Conservation (phyloP, 2,329 filamentous ascomycete genomes). For the Gnomoniopsis sp. region DNA sequence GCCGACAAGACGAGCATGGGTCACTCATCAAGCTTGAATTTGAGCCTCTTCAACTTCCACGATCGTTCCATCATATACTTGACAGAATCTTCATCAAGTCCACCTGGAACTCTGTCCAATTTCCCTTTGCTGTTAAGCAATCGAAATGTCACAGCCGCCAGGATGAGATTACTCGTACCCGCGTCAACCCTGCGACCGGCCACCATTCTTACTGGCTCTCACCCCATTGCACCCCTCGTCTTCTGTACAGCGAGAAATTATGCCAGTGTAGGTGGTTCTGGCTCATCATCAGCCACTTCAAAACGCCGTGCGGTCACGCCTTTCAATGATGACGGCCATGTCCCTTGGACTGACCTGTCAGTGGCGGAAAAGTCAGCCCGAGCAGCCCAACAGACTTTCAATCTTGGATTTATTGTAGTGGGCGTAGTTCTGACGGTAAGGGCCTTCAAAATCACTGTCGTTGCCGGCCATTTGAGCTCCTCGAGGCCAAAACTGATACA, state of each 20-base stretch:
- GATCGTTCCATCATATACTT: background rate
- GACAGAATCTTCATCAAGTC: background rate
- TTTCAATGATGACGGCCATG: conserved; percentile 78
- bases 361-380: conserved; percentile 74
- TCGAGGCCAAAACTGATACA: background rate
- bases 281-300: conserved; percentile 35
- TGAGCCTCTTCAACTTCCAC: background rate
- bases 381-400: conserved; percentile 87
- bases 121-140: conserved; percentile 8
- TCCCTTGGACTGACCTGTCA: conserved; percentile 78
- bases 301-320: conserved; percentile 72
- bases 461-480: conserved; percentile 1
- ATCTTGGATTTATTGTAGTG: conserved; percentile 72
- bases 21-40: background rate
- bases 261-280: conserved; percentile 39
- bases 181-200: conserved; percentile 17
- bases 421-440: conserved; percentile 74
- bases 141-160: conserved; percentile 16
- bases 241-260: conserved; percentile 43
- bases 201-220: conserved; percentile 18
- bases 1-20: background rate
- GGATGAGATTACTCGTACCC: conserved; percentile 17
- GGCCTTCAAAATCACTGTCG: conserved; percentile 6
- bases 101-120: background rate
- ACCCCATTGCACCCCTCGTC: conserved; percentile 32